Evolutionary conservation across 768 basidiomycete species (phyloP).

Genomic region (Lanmaoa pseudosensibilis): DNA sequence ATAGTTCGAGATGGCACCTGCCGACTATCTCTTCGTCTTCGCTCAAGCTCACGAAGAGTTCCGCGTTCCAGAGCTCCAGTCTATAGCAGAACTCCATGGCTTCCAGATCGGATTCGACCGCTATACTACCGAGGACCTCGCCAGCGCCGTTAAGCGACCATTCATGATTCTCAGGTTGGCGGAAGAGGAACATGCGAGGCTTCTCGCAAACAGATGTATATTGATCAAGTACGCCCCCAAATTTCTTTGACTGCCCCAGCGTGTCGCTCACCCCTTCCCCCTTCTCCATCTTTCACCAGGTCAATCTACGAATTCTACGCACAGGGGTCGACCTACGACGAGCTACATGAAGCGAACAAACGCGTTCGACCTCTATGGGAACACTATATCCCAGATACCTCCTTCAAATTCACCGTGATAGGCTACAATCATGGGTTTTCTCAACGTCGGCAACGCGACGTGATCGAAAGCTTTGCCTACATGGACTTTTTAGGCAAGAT

Average conservation of each 20-base stretch:
- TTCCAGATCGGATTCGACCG: slow-evolving; percentile 53
- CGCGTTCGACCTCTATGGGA: slow-evolving; percentile 51
- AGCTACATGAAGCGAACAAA: slow-evolving; percentile 60
- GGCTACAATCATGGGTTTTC: slow-evolving; percentile 76
- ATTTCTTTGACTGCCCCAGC: background rate
- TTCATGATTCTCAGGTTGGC: slow-evolving; percentile 74
- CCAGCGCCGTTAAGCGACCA: slow-evolving; percentile 52
- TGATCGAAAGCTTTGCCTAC: slow-evolving; percentile 81
- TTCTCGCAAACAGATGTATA: slow-evolving; percentile 77
- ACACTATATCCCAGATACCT: slow-evolving; percentile 59
- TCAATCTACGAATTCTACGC: slow-evolving; percentile 79
- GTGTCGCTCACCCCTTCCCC: slow-evolving; percentile 1
- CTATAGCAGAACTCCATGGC: slow-evolving; percentile 70
- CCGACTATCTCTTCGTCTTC: slow-evolving; percentile 66
- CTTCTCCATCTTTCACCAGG: slow-evolving; percentile 37
- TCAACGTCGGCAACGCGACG: slow-evolving; percentile 57
- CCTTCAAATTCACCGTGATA: slow-evolving; percentile 79
- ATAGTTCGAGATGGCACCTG: slow-evolving; percentile 16
- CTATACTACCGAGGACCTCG: slow-evolving; percentile 45
- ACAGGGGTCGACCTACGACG: slow-evolving; percentile 64
- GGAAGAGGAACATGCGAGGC: slow-evolving; percentile 67
- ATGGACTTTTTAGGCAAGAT: slow-evolving; percentile 83
- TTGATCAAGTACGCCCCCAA: slow-evolving; percentile 66
- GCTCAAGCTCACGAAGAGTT: slow-evolving; percentile 83
- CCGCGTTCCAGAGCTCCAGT: slow-evolving; percentile 78